A percentile compares a stretch with the other conserved stretches of the same genome.
phyloP scores from a whole-genome alignment of 192 early-diverging fungal species.

The Gaertneriomyces sp. region DNA sequence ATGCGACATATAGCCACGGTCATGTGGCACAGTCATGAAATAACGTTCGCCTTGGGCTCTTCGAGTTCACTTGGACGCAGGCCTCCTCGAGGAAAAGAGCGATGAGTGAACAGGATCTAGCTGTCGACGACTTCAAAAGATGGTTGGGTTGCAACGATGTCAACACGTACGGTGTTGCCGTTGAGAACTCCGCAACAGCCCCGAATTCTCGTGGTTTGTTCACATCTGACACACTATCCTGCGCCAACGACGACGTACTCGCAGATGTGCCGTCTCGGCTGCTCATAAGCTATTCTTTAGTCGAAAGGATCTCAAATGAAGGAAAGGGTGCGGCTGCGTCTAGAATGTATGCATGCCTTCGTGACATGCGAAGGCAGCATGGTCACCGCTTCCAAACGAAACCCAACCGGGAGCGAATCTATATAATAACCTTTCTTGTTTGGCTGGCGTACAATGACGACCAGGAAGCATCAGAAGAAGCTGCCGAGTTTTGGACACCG shows the following conservation, averaged over 20 bases:
- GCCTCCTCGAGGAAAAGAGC: too few species aligned
- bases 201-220: constrained; percentile 3
- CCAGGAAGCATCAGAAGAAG: background rate
- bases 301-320: constrained; percentile 9
- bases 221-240: background rate
- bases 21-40: too few species aligned
- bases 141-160: too few species aligned
- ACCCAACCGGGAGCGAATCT: constrained; percentile 12
- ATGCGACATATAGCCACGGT: too few species aligned
- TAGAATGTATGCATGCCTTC: constrained; percentile 2
- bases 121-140: too few species aligned
- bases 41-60: too few species aligned
- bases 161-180: too few species aligned
- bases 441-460: background rate
- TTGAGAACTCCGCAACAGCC: too few species aligned
- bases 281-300: constrained; percentile 9
- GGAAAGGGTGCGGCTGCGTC: constrained; percentile 1
- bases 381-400: background rate
- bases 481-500: background rate
- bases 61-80: too few species aligned
- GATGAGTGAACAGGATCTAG: too few species aligned
- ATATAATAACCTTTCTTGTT: constrained; percentile 22
- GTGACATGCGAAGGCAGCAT: background rate
- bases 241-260: background rate
- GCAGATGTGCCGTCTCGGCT: constrained; percentile 23